Evolutionary conservation across 1,139 yeast genomes (phyloP), one percentile per base, ranked within the genome.

Genomic region (Hemisphaericaspora xylanilytica): DNA sequence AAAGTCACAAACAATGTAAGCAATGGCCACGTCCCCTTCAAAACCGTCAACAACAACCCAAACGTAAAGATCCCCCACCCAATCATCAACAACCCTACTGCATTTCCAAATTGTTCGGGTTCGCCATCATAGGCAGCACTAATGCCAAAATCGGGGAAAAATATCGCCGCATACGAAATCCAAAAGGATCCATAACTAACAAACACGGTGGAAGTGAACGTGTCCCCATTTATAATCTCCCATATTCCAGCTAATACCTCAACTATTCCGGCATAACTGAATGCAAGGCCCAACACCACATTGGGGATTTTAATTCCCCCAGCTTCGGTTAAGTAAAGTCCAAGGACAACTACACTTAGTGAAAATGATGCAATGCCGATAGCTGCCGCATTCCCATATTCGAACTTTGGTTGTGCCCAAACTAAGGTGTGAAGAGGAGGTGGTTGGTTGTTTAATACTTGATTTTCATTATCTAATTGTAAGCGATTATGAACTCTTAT

Each of bases 311-410:
- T 59, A 30, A 77, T 72, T 26, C 79, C 77, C 60, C 75, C 67
- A 22, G 82, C 81, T 33, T 70, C 73, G 35, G 76, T 68, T 37
- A 77, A 68, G 42, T 64, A 59, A 59, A 79, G 58, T 31, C 78
- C 72, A 35, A 75, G 53, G n/a, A 55, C 55, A 45, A 64, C 61
- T 0, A 67, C 58, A 28, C 67, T 59, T n/a, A 33, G 50, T 14
- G 73, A 67, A 58, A 76, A 80, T 2, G 76, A 78, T 20, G 74
- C 65, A 41, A 80, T 65, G 2, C 85, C 86, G 44, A 79, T 59
- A 3, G 86, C 84, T 17, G 80, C 77, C 1, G 86, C 83, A 50
- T 81, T 79, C 26, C 75, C 85, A 43, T 70, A 59, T 36, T 63
- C 49, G 22, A 12, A 28, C 20, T 44, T 48, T 16, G 72, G 67